phyloP scores from a whole-genome alignment of 2,329 filamentous ascomycete species.

The Phialemonium atrogriseum region DNA sequence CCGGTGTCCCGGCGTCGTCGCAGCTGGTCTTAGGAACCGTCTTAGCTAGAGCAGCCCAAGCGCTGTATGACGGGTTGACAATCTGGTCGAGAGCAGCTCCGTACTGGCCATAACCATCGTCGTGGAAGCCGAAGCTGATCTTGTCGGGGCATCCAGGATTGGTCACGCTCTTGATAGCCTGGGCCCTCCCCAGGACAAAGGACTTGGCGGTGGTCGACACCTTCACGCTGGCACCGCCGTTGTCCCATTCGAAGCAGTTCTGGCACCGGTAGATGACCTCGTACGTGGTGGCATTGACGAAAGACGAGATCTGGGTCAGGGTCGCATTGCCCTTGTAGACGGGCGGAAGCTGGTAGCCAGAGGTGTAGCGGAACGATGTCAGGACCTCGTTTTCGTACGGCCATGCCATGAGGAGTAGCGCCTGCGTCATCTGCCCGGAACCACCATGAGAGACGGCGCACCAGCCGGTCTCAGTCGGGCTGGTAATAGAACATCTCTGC shows the following conservation, averaged over 20 bases:
- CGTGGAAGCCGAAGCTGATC: conserved; percentile 43
- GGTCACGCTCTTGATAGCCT: conserved; percentile 33
- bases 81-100: conserved; percentile 31
- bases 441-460: conserved; percentile 45
- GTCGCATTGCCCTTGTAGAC: conserved; percentile 54
- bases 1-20: background rate
- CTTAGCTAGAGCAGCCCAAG: conserved; percentile 36
- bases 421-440: conserved; percentile 45
- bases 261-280: conserved; percentile 59
- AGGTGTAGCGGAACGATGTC: conserved; percentile 49
- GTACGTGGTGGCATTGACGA: conserved; percentile 49
- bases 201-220: conserved; percentile 34
- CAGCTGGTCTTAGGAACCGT: conserved; percentile 18
- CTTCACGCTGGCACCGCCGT: conserved; percentile 33
- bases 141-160: conserved; percentile 33
- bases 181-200: conserved; percentile 48
- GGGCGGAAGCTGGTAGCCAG: conserved; percentile 49
- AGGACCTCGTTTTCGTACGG: conserved; percentile 43
- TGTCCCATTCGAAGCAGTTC: conserved; percentile 45
- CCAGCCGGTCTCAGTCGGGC: conserved; percentile 42
- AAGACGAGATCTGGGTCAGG: conserved; percentile 51
- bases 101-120: conserved; percentile 44
- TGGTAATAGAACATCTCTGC: conserved; percentile 34
- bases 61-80: conserved; percentile 30
- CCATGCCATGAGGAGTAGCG: conserved; percentile 51